Evolutionary conservation across 129 eudicot genomes (phyloP).

Genomic region (Flaveria linearis): DNA sequence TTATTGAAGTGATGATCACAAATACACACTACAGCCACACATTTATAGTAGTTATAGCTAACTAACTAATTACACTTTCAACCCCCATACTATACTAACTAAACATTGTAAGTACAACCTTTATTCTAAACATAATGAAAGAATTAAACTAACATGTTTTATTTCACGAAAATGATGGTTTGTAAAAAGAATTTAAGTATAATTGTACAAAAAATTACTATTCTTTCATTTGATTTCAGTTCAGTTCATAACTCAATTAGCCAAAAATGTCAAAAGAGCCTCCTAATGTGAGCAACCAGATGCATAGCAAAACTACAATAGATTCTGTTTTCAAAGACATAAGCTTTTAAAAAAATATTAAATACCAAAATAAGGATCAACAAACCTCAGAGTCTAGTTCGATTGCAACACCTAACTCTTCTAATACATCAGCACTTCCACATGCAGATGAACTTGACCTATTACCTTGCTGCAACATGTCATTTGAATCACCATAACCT

Average conservation of each 20-base stretch:
- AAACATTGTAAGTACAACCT: too few species aligned
- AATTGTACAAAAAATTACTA: background rate
- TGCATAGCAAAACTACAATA: background rate
- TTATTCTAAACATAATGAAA: too few species aligned
- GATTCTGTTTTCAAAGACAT: constrained; percentile 3
- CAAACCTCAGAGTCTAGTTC: constrained; percentile 83
- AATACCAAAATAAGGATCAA: constrained; percentile 11
- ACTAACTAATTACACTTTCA: too few species aligned
- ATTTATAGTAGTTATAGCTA: too few species aligned
- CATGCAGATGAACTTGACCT: constrained; percentile 95
- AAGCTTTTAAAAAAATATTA: background rate
- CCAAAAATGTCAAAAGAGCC: background rate
- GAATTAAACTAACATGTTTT: too few species aligned
- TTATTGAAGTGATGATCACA: too few species aligned
- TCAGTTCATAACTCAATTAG: background rate
- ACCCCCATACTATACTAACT: too few species aligned
- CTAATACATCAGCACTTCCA: constrained; percentile 96
- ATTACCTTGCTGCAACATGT: constrained; percentile 76
- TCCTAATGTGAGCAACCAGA: constrained; percentile 3
- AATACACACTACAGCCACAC: too few species aligned
- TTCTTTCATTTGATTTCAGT: background rate
- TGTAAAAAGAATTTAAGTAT: background rate
- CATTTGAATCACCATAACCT: constrained; percentile 24
- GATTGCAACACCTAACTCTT: constrained; percentile 80
- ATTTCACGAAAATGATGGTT: background rate